A percentile compares a stretch with the other conserved stretches of the same genome.
phyloP scores from a whole-genome alignment of 306 rosid genomes.

The Begonia masoniana region DNA sequence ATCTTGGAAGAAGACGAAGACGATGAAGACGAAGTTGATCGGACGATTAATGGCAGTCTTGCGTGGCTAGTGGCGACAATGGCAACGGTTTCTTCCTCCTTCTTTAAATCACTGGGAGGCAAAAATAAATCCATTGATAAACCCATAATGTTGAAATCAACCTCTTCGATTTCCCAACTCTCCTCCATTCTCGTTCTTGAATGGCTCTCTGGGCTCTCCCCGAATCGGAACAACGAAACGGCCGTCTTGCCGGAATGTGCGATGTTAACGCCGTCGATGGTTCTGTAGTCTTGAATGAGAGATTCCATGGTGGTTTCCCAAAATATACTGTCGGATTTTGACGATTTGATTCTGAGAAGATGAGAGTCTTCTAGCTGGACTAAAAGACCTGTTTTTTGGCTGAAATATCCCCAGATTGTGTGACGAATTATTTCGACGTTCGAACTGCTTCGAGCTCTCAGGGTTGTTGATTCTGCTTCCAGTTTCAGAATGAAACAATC shows the following conservation, averaged over 20 bases:
- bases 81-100: constrained; percentile 28
- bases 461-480: constrained; percentile 44
- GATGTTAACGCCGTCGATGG: constrained; percentile 53
- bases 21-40: constrained; percentile 25
- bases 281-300: constrained; percentile 44
- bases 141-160: constrained; percentile 71
- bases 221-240: constrained; percentile 59
- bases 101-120: constrained; percentile 73
- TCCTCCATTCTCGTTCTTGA: constrained; percentile 81
- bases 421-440: constrained; percentile 69
- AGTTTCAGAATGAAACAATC: constrained; percentile 66
- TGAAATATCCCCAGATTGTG: constrained; percentile 84
- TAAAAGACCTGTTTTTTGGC: constrained; percentile 75
- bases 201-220: constrained; percentile 40
- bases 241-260: constrained; percentile 64
- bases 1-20: constrained; percentile 22
- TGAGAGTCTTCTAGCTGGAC: constrained; percentile 78
- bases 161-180: constrained; percentile 75
- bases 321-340: constrained; percentile 31
- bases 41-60: constrained; percentile 40
- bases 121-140: constrained; percentile 71
- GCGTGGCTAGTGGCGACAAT: constrained; percentile 9
- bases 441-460: constrained; percentile 61
- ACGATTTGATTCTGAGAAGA: constrained; percentile 51
- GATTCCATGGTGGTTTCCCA: constrained; percentile 97